A percentile compares a stretch with the other conserved stretches of the same genome.
Evolutionary conservation across 2,329 filamentous ascomycete genomes (phyloP).

Genomic region (Clarireedia paspali): DNA sequence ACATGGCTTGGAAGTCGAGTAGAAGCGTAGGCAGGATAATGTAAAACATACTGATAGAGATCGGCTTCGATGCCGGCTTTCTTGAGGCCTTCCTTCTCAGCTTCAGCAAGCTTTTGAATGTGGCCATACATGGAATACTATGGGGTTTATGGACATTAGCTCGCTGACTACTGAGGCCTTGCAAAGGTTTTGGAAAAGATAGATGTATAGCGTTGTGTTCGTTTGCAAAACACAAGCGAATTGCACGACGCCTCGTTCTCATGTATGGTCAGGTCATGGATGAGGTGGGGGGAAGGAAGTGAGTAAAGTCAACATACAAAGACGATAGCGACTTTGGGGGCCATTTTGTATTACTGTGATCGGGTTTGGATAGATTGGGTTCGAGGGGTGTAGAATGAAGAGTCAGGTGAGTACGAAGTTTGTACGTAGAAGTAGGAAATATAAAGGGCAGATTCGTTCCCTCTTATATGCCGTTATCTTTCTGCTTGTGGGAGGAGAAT

Average conservation of each 20-base stretch:
- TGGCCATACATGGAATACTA: conserved; percentile 96
- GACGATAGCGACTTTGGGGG: conserved; percentile 86
- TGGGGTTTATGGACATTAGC: neutral
- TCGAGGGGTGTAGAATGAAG: neutral
- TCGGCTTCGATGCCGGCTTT: conserved; percentile 75
- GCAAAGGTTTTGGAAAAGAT: neutral
- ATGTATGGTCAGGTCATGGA: neutral
- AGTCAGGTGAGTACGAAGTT: conserved; percentile 1
- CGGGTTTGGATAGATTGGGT: neutral
- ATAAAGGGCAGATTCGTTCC: conserved; percentile 22
- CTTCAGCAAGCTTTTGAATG: conserved; percentile 74
- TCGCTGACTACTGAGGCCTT: neutral
- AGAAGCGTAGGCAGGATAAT: neutral
- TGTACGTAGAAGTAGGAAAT: conserved; percentile 35
- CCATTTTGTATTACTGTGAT: conserved; percentile 45
- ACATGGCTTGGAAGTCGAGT: neutral
- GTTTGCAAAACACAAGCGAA: too few species aligned
- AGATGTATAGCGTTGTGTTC: too few species aligned
- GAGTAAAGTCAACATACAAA: conserved; percentile 52
- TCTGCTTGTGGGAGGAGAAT: neutral
- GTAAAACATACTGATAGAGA: conserved; percentile 44
- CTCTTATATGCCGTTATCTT: conserved; percentile 33
- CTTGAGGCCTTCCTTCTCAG: conserved; percentile 85
- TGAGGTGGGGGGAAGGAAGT: conserved; percentile 15
- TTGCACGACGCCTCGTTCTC: too few species aligned